phyloP scores from a whole-genome alignment of 805 yeast species.

The Suhomyces canberraensis region DNA sequence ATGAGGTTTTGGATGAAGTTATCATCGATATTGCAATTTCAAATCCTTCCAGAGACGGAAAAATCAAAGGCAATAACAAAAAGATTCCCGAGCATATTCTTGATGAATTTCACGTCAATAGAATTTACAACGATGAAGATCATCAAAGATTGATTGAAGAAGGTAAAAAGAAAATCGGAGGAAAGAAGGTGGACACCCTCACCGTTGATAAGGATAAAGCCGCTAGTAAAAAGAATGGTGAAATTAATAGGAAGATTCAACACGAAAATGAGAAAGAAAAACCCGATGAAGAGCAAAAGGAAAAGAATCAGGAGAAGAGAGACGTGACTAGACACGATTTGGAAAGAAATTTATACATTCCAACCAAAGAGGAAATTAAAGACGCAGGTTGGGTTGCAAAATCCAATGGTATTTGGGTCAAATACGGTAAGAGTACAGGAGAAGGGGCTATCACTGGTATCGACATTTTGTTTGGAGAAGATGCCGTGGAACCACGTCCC shows the following conservation, averaged over 20 bases:
- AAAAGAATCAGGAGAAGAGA: conserved; percentile 7
- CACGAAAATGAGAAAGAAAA: conserved; percentile 7
- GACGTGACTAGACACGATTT: conserved; percentile 18
- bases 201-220: conserved; percentile 15
- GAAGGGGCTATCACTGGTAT: conserved; percentile 49
- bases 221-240: conserved; percentile 12
- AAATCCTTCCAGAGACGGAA: conserved; percentile 26
- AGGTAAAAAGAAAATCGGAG: conserved; percentile 7
- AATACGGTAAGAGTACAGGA: conserved; percentile 41
- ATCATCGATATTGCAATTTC: conserved; percentile 41
- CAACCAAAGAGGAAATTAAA: conserved; percentile 34
- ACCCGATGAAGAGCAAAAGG: conserved; percentile 7
- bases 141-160: conserved; percentile 11
- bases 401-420: conserved; percentile 58
- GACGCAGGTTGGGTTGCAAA: conserved; percentile 46
- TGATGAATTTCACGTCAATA: conserved; percentile 24
- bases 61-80: conserved; percentile 36
- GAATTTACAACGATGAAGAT: conserved; percentile 27
- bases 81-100: conserved; percentile 28
- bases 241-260: conserved; percentile 6
- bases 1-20: conserved; percentile 18
- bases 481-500: conserved; percentile 73
- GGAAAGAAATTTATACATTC: conserved; percentile 21
- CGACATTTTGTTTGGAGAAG: conserved; percentile 69
- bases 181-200: conserved; percentile 7